Conservation (phyloP, 2,329 filamentous ascomycete genomes). For the Cercospora citrullina region DNA sequence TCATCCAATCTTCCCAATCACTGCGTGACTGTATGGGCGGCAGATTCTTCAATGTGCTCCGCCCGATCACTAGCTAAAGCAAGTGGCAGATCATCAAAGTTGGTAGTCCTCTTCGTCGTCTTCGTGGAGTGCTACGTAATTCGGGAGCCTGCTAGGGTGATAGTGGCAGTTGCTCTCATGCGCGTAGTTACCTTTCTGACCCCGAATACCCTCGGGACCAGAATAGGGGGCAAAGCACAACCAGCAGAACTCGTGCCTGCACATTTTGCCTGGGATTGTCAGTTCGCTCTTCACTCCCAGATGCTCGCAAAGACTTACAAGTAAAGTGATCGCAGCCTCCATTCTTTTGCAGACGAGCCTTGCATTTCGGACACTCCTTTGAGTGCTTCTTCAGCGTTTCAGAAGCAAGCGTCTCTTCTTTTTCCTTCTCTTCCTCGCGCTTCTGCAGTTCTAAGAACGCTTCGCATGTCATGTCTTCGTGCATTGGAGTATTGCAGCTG, state of each 20-base stretch:
- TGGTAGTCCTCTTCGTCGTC: too few species aligned
- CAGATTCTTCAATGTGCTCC: too few species aligned
- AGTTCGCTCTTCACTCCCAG: not conserved
- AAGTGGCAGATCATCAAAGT: too few species aligned
- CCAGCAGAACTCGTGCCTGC: slow-evolving; percentile 25
- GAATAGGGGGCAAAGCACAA: slow-evolving; percentile 14
- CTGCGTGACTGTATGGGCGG: too few species aligned
- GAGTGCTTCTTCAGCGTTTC: slow-evolving; percentile 3
- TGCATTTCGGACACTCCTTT: slow-evolving; percentile 21
- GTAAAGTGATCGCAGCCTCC: slow-evolving; percentile 14
- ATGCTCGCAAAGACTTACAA: not conserved
- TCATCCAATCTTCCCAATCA: too few species aligned
- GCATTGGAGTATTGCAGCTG: slow-evolving; percentile 15
- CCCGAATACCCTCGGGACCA: not conserved
- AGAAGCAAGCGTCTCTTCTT: slow-evolving; percentile 5
- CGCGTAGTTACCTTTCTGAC: not conserved
- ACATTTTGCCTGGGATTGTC: slow-evolving; percentile 7
- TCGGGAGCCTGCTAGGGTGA: too few species aligned
- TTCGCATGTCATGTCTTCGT: slow-evolving; percentile 10
- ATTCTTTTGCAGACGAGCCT: slow-evolving; percentile 6
- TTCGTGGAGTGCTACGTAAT: too few species aligned
- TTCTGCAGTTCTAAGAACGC: not conserved
- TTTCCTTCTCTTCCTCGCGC: slow-evolving; percentile 1
- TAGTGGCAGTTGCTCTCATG: not conserved
- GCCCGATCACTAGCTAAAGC: too few species aligned